Conservation (phyloP, 768 basidiomycete genomes). For the Brasilioporus rufonigricans region DNA sequence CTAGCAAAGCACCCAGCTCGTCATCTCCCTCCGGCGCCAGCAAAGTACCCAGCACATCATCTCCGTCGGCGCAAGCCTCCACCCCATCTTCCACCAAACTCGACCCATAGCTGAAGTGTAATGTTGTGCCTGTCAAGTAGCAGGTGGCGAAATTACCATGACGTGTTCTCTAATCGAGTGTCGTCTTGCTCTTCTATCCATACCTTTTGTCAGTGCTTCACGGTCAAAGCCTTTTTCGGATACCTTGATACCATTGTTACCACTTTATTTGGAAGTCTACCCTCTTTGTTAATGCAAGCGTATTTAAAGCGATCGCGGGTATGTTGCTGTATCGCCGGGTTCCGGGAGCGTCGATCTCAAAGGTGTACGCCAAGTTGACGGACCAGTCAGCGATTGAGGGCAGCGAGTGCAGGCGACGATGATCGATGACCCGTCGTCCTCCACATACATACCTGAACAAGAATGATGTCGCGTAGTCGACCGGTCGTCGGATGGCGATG, state of each 20-base stretch:
- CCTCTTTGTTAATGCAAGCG: too few species aligned
- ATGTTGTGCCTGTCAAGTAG: background rate
- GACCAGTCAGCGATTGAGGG: background rate
- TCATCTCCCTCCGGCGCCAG: background rate
- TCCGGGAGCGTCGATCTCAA: background rate
- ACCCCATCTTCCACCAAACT: background rate
- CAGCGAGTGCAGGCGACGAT: background rate
- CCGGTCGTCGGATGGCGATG: background rate
- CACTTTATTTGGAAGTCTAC: background rate
- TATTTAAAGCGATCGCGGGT: too few species aligned
- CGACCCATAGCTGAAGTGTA: constrained; percentile 1
- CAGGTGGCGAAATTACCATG: background rate
- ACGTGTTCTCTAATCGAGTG: too few species aligned
- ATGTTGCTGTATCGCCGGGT: background rate
- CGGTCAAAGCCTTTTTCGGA: too few species aligned
- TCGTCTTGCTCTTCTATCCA: too few species aligned
- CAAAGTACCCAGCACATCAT: background rate
- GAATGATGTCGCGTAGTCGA: background rate
- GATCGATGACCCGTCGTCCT: background rate
- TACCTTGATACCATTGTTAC: constrained; percentile 4
- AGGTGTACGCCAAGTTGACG: background rate
- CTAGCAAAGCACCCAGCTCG: background rate
- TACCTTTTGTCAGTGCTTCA: too few species aligned
- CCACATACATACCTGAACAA: background rate
- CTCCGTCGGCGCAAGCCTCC: background rate